phyloP scores from a whole-genome alignment of 768 basidiomycete species.

The Leccinum broughii region DNA sequence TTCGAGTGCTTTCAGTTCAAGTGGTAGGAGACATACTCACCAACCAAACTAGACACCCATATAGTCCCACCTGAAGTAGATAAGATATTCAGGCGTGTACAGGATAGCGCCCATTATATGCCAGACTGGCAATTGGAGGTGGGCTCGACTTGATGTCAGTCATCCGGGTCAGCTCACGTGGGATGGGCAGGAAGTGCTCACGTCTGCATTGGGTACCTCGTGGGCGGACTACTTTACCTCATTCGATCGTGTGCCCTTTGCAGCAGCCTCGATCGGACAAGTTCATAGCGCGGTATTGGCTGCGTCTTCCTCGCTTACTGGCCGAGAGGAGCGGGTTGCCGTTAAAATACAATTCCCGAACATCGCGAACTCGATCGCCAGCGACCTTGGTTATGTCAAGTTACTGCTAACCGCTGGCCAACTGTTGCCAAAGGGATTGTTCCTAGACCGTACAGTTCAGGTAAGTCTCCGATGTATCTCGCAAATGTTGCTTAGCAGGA shows the following conservation, averaged over 20 bases:
- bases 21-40: background rate
- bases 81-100: constrained; percentile 84
- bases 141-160: constrained; percentile 7
- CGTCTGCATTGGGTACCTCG: constrained; percentile 65
- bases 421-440: constrained; percentile 85
- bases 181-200: constrained; percentile 61
- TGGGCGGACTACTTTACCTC: constrained; percentile 72
- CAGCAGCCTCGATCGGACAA: constrained; percentile 96
- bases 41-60: constrained; percentile 67
- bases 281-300: constrained; percentile 78
- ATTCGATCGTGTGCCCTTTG: constrained; percentile 87
- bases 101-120: constrained; percentile 98
- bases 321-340: constrained; percentile 58
- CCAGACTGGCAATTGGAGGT: constrained; percentile 99
- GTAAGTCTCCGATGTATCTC: constrained; percentile 34
- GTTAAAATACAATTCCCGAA: constrained; percentile 97
- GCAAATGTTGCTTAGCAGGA: background rate
- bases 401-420: constrained; percentile 77
- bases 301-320: constrained; percentile 52
- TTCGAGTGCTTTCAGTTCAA: constrained; percentile 20
- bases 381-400: constrained; percentile 84
- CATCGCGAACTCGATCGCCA: constrained; percentile 81
- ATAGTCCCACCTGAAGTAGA: constrained; percentile 86
- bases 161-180: background rate
- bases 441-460: constrained; percentile 83